Percentiles rank a stretch among this genome's conserved stretches.
Evolutionary conservation across 371 early-diverging fungal genomes (phyloP).

Genomic region (Agmasoma carcini): DNA sequence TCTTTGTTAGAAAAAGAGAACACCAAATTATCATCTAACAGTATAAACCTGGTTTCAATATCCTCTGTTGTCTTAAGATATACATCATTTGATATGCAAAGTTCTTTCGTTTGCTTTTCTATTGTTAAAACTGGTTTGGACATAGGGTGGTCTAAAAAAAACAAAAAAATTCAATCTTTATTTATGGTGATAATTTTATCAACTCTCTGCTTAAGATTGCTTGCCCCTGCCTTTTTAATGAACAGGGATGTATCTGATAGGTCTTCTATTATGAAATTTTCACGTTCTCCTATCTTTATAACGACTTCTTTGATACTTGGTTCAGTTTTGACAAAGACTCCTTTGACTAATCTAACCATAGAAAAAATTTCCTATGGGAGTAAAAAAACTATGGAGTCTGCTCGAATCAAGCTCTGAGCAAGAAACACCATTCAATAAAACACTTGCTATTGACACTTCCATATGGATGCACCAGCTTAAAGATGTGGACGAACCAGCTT

Average conservation of each 20-base stretch:
- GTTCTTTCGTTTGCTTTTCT: neutral
- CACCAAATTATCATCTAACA: constrained; percentile 3
- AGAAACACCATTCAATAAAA: constrained; percentile 8
- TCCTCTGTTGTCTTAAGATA: no score
- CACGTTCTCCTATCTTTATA: constrained; percentile 41
- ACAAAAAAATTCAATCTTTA: neutral
- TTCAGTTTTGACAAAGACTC: constrained; percentile 49
- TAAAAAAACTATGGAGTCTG: constrained; percentile 77
- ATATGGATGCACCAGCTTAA: constrained; percentile 34
- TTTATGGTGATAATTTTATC: constrained; percentile 45
- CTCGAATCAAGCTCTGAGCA: constrained; percentile 63
- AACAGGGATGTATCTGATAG: constrained; percentile 49
- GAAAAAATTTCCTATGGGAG: constrained; percentile 61
- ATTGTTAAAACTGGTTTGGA: neutral
- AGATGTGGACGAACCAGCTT: constrained; percentile 1
- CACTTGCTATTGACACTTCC: constrained; percentile 40
- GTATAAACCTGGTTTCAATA: neutral
- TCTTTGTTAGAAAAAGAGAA: neutral
- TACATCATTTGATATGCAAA: no score
- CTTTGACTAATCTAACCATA: constrained; percentile 52
- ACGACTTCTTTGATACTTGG: constrained; percentile 53
- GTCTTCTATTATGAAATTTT: constrained; percentile 52
- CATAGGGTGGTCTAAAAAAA: neutral
- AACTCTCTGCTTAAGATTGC: constrained; percentile 42
- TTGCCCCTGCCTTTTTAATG: constrained; percentile 41